These are phyloP conservation scores for Backusella mclennaniae DNA, from an alignment of 192 early-diverging fungal species.

Conservation along the genomic window DNA sequence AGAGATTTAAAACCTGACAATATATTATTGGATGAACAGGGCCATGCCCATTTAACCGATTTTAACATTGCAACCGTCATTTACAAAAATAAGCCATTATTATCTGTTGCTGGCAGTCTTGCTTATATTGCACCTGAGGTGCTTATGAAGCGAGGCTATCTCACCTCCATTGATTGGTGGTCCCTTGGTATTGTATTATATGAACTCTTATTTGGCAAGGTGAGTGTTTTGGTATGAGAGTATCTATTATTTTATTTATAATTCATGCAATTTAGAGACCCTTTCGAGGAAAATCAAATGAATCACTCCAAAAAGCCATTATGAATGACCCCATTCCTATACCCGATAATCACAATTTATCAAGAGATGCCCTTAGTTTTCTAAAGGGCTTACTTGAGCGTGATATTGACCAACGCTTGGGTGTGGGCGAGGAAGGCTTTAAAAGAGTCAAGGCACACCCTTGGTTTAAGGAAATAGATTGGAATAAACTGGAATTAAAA, in stretches of 20 bases:
- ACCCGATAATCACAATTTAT: constrained; percentile 53
- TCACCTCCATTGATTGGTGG: constrained; percentile 69
- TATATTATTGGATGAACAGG: constrained; percentile 68
- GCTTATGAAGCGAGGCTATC: constrained; percentile 53
- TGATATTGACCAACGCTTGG: constrained; percentile 19
- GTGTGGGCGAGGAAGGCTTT: constrained; percentile 24
- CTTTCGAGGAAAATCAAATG: constrained; percentile 81
- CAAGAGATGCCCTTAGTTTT: constrained; percentile 48
- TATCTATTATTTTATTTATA: no score
- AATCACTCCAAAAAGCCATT: constrained; percentile 70
- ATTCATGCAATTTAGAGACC: constrained; percentile 59
- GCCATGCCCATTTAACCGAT: constrained; percentile 91
- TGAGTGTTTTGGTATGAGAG: constrained; percentile 21
- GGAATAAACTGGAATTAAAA: constrained; percentile 72
- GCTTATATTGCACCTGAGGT: constrained; percentile 90
- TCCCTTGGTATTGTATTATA: constrained; percentile 79
- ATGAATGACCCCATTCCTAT: constrained; percentile 63
- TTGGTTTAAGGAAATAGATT: constrained; percentile 61
- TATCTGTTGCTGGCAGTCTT: constrained; percentile 80
- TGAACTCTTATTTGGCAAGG: constrained; percentile 76
- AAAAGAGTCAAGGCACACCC: constrained; percentile 15
- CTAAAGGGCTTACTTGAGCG: constrained; percentile 36
- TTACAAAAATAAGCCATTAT: constrained; percentile 55
- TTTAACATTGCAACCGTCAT: constrained; percentile 87
- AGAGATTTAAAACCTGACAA: constrained; percentile 96